These are phyloP conservation scores for Ophiostoma sp. DNA, from an alignment of 2,329 filamentous ascomycete species.

Conservation along the genomic window DNA sequence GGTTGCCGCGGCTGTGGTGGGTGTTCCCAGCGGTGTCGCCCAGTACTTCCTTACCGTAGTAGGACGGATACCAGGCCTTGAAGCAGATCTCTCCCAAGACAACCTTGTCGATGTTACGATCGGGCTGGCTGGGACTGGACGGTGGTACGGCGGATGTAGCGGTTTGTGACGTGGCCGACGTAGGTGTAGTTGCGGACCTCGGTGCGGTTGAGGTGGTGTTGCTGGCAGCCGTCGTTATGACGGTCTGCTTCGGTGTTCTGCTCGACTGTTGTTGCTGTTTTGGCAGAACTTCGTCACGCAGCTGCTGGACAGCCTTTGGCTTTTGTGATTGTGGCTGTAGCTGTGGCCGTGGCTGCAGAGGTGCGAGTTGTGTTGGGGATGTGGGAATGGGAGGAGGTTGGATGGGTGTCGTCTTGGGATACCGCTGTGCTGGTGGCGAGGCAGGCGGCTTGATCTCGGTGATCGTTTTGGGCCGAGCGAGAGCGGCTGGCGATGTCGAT, in stretches of 20 bases:
- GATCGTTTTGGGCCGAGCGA: slow-evolving; percentile 18
- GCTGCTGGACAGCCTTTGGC: background rate
- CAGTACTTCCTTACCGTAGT: slow-evolving; percentile 73
- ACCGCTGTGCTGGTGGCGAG: background rate
- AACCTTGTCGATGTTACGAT: slow-evolving; percentile 83
- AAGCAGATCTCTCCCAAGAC: slow-evolving; percentile 82
- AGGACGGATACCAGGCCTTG: slow-evolving; percentile 89
- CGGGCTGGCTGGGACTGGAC: slow-evolving; percentile 45
- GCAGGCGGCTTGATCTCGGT: slow-evolving; percentile 24
- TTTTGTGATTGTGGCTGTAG: slow-evolving; percentile 34
- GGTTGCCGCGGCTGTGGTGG: slow-evolving; percentile 22
- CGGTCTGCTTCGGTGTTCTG: background rate
- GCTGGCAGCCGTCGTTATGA: background rate
- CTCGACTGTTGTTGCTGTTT: background rate
- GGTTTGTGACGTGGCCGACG: background rate
- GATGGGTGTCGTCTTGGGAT: slow-evolving; percentile 17
- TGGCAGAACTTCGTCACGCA: background rate
- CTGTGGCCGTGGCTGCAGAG: background rate
- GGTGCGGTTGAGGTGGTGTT: background rate
- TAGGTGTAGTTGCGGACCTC: slow-evolving; percentile 44
- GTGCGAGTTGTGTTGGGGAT: background rate
- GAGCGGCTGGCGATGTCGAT: background rate
- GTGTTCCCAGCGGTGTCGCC: slow-evolving; percentile 47
- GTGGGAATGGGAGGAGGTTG: slow-evolving; percentile 9
- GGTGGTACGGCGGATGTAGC: slow-evolving; percentile 31